phyloP scores from a whole-genome alignment of 306 rosid genomes.

The Acacia crassicarpa region DNA sequence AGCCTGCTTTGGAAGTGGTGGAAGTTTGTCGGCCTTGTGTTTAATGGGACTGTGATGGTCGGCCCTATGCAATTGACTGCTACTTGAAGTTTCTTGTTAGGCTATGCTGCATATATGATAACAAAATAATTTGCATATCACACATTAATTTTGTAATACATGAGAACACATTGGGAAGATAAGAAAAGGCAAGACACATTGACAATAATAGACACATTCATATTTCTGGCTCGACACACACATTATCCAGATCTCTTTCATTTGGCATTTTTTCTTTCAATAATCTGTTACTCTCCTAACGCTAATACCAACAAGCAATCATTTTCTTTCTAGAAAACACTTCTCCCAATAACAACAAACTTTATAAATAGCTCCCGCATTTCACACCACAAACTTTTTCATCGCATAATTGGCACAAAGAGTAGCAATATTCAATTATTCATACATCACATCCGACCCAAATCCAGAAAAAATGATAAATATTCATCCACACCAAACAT shows the following conservation, averaged over 20 bases:
- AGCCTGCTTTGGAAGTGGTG: conserved; percentile 97
- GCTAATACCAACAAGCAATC: too few relatives aligned
- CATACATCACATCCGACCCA: neutral
- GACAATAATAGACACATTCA: too few relatives aligned
- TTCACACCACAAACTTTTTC: too few relatives aligned
- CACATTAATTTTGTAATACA: too few relatives aligned
- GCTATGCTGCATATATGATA: conserved; percentile 88
- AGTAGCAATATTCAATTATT: neutral
- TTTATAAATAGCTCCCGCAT: neutral
- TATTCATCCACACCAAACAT: neutral
- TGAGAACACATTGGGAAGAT: too few relatives aligned
- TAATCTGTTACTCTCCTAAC: too few relatives aligned
- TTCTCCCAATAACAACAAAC: neutral
- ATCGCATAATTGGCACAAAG: neutral
- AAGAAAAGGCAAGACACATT: too few relatives aligned
- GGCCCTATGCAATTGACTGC: conserved; percentile 95
- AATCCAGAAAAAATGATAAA: too few relatives aligned
- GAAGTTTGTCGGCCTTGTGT: conserved; percentile 98
- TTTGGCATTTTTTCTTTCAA: neutral
- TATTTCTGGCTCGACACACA: too few relatives aligned
- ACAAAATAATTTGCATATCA: too few relatives aligned
- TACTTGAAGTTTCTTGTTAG: conserved; percentile 96
- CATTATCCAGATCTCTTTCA: too few relatives aligned
- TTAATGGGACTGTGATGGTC: conserved; percentile 99
- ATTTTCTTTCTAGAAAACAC: too few relatives aligned